Percentiles rank a stretch among this genome's conserved stretches.
Conservation (phyloP, 306 rosid species). For the Dryas drummondii region DNA sequence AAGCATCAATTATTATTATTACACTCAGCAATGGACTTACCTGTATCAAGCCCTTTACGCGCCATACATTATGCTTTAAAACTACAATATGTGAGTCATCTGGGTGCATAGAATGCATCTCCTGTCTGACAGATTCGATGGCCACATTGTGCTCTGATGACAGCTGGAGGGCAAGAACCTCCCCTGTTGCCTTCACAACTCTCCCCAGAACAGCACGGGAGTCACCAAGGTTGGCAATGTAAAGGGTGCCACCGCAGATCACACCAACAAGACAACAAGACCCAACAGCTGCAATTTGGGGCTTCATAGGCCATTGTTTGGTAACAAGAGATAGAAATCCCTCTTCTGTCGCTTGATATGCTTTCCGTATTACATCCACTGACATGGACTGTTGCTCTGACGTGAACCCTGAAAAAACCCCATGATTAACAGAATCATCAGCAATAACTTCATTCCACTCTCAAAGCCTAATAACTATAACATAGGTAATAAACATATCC, state of each 20-base stretch:
- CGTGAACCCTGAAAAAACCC: constrained; percentile 51
- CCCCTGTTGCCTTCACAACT: constrained; percentile 71
- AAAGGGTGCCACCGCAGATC: constrained; percentile 72
- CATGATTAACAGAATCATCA: constrained; percentile 11
- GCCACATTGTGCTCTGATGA: constrained; percentile 87
- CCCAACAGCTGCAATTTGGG: constrained; percentile 97
- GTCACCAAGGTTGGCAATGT: constrained; percentile 90
- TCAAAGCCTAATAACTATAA: not conserved
- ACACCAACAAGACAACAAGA: constrained; percentile 87
- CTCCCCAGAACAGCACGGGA: constrained; percentile 94
- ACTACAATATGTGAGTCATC: constrained; percentile 81
- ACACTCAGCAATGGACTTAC: constrained; percentile 28
- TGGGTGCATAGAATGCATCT: constrained; percentile 90
- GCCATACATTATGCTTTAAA: constrained; percentile 94
- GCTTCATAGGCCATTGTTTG: constrained; percentile 75
- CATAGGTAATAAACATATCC: constrained; percentile 4
- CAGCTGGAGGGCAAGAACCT: constrained; percentile 74
- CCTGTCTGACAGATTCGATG: constrained; percentile 84
- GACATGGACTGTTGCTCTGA: constrained; percentile 87
- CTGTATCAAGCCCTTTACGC: constrained; percentile 96
- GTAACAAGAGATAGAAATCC: constrained; percentile 80
- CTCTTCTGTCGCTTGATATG: constrained; percentile 91
- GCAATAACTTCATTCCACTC: constrained; percentile 12
- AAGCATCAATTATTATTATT: constrained; percentile 18
- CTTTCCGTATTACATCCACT: constrained; percentile 80